phyloP scores from a whole-genome alignment of 176 grass and related monocot species.

The Coix lacrymajobi region DNA sequence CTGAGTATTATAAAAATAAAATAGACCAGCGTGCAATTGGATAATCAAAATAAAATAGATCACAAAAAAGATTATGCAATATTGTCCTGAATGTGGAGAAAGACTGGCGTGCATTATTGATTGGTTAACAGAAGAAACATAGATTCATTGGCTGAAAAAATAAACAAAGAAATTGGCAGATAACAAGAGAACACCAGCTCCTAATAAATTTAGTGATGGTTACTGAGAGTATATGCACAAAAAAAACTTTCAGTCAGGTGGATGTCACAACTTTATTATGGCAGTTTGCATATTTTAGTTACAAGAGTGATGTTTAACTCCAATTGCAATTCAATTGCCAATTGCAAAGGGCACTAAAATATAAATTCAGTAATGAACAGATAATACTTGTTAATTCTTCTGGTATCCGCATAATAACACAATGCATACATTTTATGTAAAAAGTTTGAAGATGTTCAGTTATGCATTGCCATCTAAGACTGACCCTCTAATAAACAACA shows the following conservation, averaged over 20 bases:
- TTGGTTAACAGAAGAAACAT: neutral
- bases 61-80: neutral
- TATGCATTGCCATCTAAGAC: too few species aligned
- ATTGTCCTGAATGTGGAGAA: neutral
- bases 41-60: slow-evolving; percentile 33
- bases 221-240: neutral
- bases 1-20: too few species aligned
- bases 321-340: neutral
- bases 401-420: neutral
- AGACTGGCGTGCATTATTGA: neutral
- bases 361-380: neutral
- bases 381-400: neutral
- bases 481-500: neutral
- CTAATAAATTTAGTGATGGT: neutral
- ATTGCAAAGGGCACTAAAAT: neutral
- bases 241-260: neutral
- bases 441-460: neutral
- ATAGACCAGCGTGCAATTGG: too few species aligned
- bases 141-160: too few species aligned
- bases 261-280: neutral
- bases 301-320: slow-evolving; percentile 10
- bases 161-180: neutral
- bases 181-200: neutral
- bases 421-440: neutral
- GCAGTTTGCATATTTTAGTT: neutral